phyloP scores from a whole-genome alignment of 768 basidiomycete species.

The Baorangia bicolor region DNA sequence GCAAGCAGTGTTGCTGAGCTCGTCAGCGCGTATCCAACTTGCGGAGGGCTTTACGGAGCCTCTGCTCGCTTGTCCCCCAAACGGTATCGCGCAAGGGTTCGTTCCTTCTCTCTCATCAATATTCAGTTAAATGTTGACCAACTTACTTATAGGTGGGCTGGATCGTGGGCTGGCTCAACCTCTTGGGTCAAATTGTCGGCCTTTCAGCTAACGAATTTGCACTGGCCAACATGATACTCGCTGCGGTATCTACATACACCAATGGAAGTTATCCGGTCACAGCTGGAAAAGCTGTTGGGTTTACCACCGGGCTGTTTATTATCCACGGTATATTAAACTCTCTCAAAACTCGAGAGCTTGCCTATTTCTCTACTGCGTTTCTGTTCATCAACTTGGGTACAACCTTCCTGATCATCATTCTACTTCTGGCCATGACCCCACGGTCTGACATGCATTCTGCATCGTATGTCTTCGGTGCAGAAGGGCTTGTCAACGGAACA shows the following conservation, averaged over 20 bases:
- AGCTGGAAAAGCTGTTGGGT: too few species aligned
- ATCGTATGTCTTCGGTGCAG: too few species aligned
- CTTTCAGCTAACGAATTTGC: slow-evolving; percentile 35
- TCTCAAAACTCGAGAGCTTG: too few species aligned
- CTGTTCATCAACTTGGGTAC: too few species aligned
- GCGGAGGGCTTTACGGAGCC: too few species aligned
- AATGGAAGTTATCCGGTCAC: too few species aligned
- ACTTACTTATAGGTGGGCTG: slow-evolving; percentile 23
- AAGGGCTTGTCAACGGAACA: slow-evolving; percentile 38
- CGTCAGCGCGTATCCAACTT: too few species aligned
- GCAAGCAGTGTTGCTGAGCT: too few species aligned
- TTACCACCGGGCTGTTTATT: slow-evolving; percentile 38
- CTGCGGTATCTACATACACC: slow-evolving; percentile 18
- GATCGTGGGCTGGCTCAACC: slow-evolving; percentile 29
- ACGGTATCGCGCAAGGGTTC: slow-evolving; percentile 58
- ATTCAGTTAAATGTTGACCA: background rate
- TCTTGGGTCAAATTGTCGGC: slow-evolving; percentile 21
- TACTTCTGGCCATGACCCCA: slow-evolving; percentile 39
- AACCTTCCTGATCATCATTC: too few species aligned
- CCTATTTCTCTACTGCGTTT: slow-evolving; percentile 33
- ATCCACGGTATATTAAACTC: too few species aligned
- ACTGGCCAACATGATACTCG: slow-evolving; percentile 30
- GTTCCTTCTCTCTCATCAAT: slow-evolving; percentile 4
- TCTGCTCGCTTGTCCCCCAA: slow-evolving; percentile 63
- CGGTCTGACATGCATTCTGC: slow-evolving; percentile 54